Evolutionary conservation across 345 rosid genomes (phyloP), one percentile per base, ranked within the genome.

Genomic region (Murraya koenigii): DNA sequence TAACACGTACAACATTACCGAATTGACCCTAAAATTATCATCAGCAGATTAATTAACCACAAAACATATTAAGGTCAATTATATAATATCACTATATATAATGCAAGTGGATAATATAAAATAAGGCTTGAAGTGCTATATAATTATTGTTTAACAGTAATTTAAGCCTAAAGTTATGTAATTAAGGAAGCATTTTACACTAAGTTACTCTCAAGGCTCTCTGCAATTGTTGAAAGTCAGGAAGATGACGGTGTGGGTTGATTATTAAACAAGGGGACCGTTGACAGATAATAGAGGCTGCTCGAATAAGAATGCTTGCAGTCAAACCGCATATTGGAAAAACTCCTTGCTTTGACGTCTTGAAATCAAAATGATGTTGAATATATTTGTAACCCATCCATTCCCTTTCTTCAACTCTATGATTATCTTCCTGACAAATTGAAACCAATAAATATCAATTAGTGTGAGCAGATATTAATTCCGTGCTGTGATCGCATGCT

Each of bases 281-380:
- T 22, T 75, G 83, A 74, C 62, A 79, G 63, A 85, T 80, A 0
- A 81, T 4, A 2, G 88, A 72, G 25, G 86, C 87, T 66, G 84
- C 82, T 69, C 79, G 54, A 17, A 82, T 84, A 0, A 85, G 84
- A 80, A 85, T 77, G 77, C 82, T 82, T 20, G 87, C 87, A 1
- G 85, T 85, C 62, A 85, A 74, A 28, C 88, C 83, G 39, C 80
- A 74, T 3, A 80, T 80, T 7, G 52, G 47, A 39, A 80, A 80
- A 52, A 13, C 69, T 1, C 69, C 86, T 58, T 58, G 66, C 49
- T 79, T 80, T 2, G 49, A 68, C 32, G 8, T 25, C 41, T 23
- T 49, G 32, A 55, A 84, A 2, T 82, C 82, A 35, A 85, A 85
- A 38, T 44, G 8, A 22, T 84, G 88, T 22, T 74, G 33, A 19